Conservation (phyloP, 768 basidiomycete species). For the Xanthoconium stramineum region DNA sequence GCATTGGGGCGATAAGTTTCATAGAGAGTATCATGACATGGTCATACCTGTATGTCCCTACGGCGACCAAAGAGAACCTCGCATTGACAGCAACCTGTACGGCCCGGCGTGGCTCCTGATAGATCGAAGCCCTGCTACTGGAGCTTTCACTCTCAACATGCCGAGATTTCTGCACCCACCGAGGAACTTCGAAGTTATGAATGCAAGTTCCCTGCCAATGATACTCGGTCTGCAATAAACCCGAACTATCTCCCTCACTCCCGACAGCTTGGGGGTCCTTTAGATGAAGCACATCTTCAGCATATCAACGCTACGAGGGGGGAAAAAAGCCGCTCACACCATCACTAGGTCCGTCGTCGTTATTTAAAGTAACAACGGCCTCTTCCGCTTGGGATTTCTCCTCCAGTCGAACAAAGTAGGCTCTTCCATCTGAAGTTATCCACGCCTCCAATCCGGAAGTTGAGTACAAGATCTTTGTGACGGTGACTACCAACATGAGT, state of each 20-base stretch:
- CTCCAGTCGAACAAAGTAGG: constrained; percentile 69
- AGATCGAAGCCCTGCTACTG: constrained; percentile 34
- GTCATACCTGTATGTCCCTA: constrained; percentile 68
- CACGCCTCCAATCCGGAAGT: constrained; percentile 68
- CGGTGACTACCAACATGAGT: constrained; percentile 45
- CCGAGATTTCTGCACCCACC: constrained; percentile 78
- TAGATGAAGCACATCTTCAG: neutral
- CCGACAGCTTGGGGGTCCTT: constrained; percentile 9
- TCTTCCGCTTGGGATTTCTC: constrained; percentile 32
- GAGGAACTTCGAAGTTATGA: constrained; percentile 68
- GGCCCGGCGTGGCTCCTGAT: constrained; percentile 66
- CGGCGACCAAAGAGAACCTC: constrained; percentile 78
- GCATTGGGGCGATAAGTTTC: neutral
- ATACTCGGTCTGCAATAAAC: constrained; percentile 10
- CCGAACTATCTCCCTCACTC: constrained; percentile 5
- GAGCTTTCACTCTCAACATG: constrained; percentile 47
- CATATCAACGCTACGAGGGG: neutral
- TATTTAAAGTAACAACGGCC: neutral
- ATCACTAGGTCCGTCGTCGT: constrained; percentile 52
- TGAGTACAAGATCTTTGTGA: constrained; percentile 60
- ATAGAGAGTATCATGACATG: neutral
- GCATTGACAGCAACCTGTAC: constrained; percentile 66
- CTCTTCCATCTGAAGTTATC: constrained; percentile 83
- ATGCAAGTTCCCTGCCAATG: constrained; percentile 79
- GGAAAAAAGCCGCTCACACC: constrained; percentile 31